These are phyloP conservation scores for Noccaea bulbosa DNA, from an alignment of 345 rosid species.

Conservation along the genomic window DNA sequence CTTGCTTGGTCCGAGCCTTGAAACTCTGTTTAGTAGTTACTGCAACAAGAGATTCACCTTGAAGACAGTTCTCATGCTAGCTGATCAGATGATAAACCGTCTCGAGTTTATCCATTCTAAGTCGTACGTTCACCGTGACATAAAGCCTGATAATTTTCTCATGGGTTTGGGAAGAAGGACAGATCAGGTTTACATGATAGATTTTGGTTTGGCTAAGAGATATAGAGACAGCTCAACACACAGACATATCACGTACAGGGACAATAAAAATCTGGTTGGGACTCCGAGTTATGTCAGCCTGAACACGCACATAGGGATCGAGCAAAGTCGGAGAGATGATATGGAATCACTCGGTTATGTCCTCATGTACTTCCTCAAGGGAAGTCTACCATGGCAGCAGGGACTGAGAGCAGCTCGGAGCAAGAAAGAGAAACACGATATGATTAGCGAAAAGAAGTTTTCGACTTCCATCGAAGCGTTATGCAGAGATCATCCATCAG, in stretches of 20 bases:
- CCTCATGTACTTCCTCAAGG: conserved; percentile 90
- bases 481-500: conserved; percentile 86
- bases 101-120: conserved; percentile 87
- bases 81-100: conserved; percentile 98
- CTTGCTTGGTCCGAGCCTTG: conserved; percentile 95
- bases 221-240: conserved; percentile 78
- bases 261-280: conserved; percentile 85
- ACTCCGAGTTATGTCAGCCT: conserved; percentile 99
- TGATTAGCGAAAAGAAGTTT: conserved; percentile 88
- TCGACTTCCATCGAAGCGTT: conserved; percentile 74
- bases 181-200: conserved; percentile 86
- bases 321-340: conserved; percentile 99
- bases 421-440: conserved; percentile 91
- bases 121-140: conserved; percentile 87
- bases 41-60: conserved; percentile 80
- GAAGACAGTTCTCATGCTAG: conserved; percentile 96
- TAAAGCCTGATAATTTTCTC: conserved; percentile 91
- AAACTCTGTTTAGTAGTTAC: conserved; percentile 77
- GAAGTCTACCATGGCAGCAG: conserved; percentile 99
- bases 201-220: conserved; percentile 92
- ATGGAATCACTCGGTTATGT: conserved; percentile 97
- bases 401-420: conserved; percentile 91
- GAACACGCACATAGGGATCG: conserved; percentile 97
- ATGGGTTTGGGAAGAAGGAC: conserved; percentile 87
- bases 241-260: conserved; percentile 87